These are phyloP conservation scores for Ustilago shanxiensis DNA, from an alignment of 1,284 basidiomycete genomes.

Conservation along the genomic window DNA sequence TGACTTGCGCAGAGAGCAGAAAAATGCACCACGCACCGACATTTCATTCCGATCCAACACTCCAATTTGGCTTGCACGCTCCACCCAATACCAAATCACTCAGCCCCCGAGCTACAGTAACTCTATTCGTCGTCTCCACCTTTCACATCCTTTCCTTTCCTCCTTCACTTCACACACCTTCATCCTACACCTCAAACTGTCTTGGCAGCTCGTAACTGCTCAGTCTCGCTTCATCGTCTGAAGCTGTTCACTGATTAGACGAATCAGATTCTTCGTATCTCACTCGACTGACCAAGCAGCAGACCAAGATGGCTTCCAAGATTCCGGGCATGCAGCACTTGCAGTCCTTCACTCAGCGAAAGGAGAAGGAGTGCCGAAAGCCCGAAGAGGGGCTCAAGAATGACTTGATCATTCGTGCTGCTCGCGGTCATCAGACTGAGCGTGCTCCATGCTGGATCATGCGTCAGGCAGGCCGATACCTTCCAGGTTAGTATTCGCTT, in stretches of 20 bases:
- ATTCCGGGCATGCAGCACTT: constrained; percentile 60
- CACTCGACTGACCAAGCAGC: neutral
- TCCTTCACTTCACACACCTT: no score
- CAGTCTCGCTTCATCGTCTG: no score
- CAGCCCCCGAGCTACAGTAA: no score
- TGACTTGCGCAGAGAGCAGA: neutral
- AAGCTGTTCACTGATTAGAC: no score
- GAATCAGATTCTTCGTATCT: no score
- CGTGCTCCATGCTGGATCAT: constrained; percentile 98
- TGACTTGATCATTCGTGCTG: constrained; percentile 89
- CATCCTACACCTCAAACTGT: no score
- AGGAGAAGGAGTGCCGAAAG: constrained; percentile 53
- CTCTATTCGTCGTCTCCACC: neutral
- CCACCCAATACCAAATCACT: neutral
- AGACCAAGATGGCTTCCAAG: constrained; percentile 46
- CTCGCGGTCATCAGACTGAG: constrained; percentile 86
- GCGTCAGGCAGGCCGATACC: constrained; percentile 95
- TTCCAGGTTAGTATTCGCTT: constrained; percentile 78
- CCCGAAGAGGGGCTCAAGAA: constrained; percentile 77
- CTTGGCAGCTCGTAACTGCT: no score
- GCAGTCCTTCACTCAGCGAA: constrained; percentile 58
- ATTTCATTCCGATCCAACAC: neutral
- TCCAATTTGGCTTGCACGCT: neutral
- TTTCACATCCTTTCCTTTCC: neutral
- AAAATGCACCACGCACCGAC: neutral